Evolutionary conservation across 208 protist genomes (phyloP).

Genomic region (Plasmodiophora brassicae): DNA sequence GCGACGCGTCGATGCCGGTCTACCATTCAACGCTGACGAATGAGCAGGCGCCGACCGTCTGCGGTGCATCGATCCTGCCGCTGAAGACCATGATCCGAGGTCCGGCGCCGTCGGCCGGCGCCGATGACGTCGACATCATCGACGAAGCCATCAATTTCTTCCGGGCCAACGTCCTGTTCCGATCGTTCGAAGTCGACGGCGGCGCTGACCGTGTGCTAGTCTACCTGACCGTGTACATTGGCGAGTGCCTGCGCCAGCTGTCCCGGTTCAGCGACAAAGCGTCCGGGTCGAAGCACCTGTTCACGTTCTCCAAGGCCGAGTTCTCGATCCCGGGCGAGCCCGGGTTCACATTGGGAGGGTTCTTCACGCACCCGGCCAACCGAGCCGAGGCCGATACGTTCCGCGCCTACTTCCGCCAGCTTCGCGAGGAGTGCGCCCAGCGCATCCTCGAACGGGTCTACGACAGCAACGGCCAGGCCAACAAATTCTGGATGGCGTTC

Average conservation of each 20-base stretch:
- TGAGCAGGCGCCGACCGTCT: too few species aligned
- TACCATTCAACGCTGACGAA: too few species aligned
- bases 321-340: neutral
- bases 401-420: conserved; percentile 1
- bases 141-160: conserved; percentile 24
- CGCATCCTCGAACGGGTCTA: neutral
- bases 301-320: neutral
- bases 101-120: neutral
- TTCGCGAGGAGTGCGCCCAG: neutral
- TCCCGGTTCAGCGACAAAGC: too few species aligned
- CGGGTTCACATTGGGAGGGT: neutral
- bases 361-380: neutral
- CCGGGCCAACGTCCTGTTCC: neutral
- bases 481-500: conserved; percentile 11
- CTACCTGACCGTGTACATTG: conserved; percentile 27
- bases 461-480: neutral
- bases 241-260: neutral
- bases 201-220: neutral
- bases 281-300: too few species aligned
- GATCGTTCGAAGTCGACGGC: neutral
- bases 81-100: neutral
- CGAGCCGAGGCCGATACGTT: neutral
- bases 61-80: neutral
- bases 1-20: too few species aligned
- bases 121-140: neutral